phyloP scores from a whole-genome alignment of 2,329 filamentous ascomycete species.

The Penicillium sp. region DNA sequence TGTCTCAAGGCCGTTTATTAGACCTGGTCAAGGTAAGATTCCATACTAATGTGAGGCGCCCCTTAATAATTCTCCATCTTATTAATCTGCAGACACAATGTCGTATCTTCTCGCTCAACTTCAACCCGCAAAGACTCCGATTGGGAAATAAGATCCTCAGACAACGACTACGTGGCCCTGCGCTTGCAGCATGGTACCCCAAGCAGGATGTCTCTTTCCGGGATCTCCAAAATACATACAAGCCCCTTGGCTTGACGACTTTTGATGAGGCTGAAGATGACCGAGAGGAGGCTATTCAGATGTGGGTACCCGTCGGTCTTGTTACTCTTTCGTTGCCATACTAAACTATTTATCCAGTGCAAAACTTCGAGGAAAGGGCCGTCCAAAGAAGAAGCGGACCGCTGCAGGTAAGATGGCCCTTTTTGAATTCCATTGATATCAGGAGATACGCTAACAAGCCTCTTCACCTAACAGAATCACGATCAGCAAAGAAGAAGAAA shows the following conservation, averaged over 20 bases:
- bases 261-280: constrained; percentile 78
- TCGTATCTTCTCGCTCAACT: constrained; percentile 85
- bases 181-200: constrained; percentile 85
- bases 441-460: background rate
- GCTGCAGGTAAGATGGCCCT: constrained; percentile 36
- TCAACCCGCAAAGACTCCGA: constrained; percentile 79
- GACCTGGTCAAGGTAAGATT: constrained; percentile 73
- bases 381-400: constrained; percentile 83
- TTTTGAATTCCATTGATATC: background rate
- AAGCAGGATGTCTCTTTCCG: constrained; percentile 68
- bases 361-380: constrained; percentile 79
- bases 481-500: constrained; percentile 29
- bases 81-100: constrained; percentile 70
- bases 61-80: constrained; percentile 1
- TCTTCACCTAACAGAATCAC: constrained; percentile 17
- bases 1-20: constrained; percentile 53
- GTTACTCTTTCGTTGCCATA: background rate
- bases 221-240: constrained; percentile 70
- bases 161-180: constrained; percentile 80
- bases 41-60: background rate
- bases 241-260: constrained; percentile 62
- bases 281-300: constrained; percentile 63
- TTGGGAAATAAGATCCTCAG: constrained; percentile 90
- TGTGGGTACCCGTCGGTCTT: constrained; percentile 48
- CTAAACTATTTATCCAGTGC: constrained; percentile 50